Conservation (phyloP, 257 asterid species). For the Leptodermis oblonga region DNA sequence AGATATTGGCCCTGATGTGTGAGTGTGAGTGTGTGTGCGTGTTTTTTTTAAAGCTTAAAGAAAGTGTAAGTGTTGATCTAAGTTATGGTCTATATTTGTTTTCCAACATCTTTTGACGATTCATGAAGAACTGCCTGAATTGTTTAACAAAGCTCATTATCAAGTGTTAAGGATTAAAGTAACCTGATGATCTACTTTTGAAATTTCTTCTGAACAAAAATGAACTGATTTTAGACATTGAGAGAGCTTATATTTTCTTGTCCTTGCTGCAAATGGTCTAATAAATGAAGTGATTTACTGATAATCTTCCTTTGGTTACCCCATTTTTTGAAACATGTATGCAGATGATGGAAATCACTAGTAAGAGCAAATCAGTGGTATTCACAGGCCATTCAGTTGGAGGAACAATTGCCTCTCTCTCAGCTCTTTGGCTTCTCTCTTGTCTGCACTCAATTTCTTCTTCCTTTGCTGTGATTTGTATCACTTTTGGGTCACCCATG, state of each 20-base stretch:
- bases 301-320: neutral
- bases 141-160: no score
- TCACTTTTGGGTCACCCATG: conserved; percentile 79
- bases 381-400: conserved; percentile 78
- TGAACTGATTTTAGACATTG: no score
- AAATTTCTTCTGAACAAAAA: no score
- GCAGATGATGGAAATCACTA: conserved; percentile 62
- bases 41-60: no score
- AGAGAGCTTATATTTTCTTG: neutral
- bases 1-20: no score
- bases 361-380: conserved; percentile 54
- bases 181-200: no score
- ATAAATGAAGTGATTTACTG: neutral
- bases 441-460: conserved; percentile 32
- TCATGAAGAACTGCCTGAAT: no score
- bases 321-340: conserved; percentile 5
- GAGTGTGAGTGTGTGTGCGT: no score
- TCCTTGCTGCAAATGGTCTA: neutral
- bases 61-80: no score
- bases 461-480: conserved; percentile 47
- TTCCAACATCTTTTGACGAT: no score
- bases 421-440: conserved; percentile 76
- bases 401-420: conserved; percentile 72
- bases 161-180: no score
- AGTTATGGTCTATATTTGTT: no score